Evolutionary conservation across 2,329 filamentous ascomycete species (phyloP), one percentile per base, ranked within the genome.

Genomic region (Calonectria pauciramosa): DNA sequence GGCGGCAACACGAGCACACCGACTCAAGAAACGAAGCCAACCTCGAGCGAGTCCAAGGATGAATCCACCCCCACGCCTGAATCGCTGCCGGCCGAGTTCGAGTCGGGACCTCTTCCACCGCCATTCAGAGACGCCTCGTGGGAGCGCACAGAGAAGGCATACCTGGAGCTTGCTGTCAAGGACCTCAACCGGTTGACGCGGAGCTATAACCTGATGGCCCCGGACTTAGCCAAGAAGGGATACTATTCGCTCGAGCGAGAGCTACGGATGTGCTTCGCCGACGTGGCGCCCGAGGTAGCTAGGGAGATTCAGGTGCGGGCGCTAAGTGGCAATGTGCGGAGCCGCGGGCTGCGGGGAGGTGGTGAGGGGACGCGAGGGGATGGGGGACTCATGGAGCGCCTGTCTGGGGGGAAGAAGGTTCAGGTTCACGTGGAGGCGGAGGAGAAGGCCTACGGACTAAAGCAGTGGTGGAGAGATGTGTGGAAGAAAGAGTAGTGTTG

Each of bases 171-270:
- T 7, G 91, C 95, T 7, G 90, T 99, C 77, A 90, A 91, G 60
- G 92, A 95, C 71, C 91, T 99, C 71, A 99, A 99, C 85, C 85
- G 86, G 36, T 89, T 97, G 64, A 94, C 95, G 10, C 91, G 97
- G 32, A 94, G 94, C 18, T 99, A 99, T 87, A 99, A 99, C 80
- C 91, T 99, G 4, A 96, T 98, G 92, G 96, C 97, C 0, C 97
- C 97, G 0, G 93, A 95, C 70, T 89, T 98, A 2, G 96, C 96
- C 3, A 97, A 97, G 86, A 98, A 98, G 84, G 95, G 96, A 0
- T 99, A 99, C 84, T 96, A 95, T 82, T 93, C 90, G 2, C 91
- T 99, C 10, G 91, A 96, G 56, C 92, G 96, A 64, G 97, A 99
- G 85, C 89, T 99, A 20, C 90, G 89, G 36, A 89, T 91, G 3